Percentiles rank a stretch among this genome's conserved stretches.
Conservation (phyloP, 148 eudicot genomes). For the Camellia japonica region DNA sequence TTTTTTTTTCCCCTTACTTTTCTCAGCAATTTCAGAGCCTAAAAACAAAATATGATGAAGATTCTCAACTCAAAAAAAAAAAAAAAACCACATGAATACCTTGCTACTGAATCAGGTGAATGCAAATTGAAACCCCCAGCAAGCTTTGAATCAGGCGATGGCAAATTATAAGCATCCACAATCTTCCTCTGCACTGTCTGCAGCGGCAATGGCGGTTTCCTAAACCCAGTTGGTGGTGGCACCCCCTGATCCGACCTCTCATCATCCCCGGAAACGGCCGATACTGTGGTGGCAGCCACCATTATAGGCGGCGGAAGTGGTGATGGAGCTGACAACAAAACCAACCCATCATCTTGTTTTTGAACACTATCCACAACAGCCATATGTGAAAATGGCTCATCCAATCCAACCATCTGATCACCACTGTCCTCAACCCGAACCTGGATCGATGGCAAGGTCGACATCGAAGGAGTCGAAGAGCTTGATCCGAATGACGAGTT, state of each 20-base stretch:
- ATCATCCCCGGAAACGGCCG: conserved; percentile 25
- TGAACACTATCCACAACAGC: conserved; percentile 23
- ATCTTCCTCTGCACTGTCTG: conserved; percentile 42
- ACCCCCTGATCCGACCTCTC: conserved; percentile 54
- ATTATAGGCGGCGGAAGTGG: conserved; percentile 16
- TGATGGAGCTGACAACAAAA: conserved; percentile 19
- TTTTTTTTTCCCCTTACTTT: neutral
- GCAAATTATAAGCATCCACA: conserved; percentile 41
- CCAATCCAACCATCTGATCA: conserved; percentile 39
- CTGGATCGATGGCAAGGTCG: conserved; percentile 55
- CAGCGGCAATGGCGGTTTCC: conserved; percentile 73
- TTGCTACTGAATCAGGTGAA: conserved; percentile 70
- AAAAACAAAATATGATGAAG: neutral
- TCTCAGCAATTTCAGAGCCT: neutral
- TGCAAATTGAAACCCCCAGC: conserved; percentile 46
- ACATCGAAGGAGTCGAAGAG: conserved; percentile 64
- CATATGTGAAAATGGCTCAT: conserved; percentile 53
- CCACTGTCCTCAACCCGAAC: conserved; percentile 46
- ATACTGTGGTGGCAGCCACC: conserved; percentile 14
- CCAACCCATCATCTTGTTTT: conserved; percentile 3
- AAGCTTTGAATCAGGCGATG: conserved; percentile 50
- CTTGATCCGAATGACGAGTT: conserved; percentile 64
- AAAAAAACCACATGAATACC: conserved; percentile 33
- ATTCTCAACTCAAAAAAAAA: neutral
- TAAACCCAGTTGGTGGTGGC: conserved; percentile 12